Evolutionary conservation across 768 basidiomycete species (phyloP), one percentile per base, ranked within the genome.

Genomic region (Leccinum incarnatum): DNA sequence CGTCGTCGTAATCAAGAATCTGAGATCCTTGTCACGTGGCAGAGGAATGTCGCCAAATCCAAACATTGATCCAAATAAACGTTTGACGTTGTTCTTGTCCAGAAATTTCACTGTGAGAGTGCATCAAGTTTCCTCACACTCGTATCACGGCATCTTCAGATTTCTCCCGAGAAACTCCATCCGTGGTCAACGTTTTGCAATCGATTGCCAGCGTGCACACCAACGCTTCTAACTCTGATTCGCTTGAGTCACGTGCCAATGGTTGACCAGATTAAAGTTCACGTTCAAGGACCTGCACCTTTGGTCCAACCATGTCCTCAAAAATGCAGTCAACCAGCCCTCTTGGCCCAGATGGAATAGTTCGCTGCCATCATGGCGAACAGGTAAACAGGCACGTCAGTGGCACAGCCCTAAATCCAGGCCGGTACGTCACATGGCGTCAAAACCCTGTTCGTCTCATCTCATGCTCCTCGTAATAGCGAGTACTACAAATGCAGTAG

Each of bases 401-500:
- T 57, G 64, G 54, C 11, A 76, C 74, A 0, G 0, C 15, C 0
- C 47, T 1, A 5, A 77, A 80, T 52, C 72, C 72, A 1, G 59
- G 64, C 40, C 75, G 79, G 81, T 80, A 62, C 30, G 72, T 57
- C 25, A 56, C 47, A 48, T n/a, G 0, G 3, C 8, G n/a, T n/a
- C 40, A 40, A 40, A n/a, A n/a, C 36, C 7, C 25, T 47, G 14
- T 19, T 14, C 30, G n/a, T 23, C 51, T 45, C 19, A 45, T 23
- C 51, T 50, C 54, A 53, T 14, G 0, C 36, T 0, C n/a, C 5
- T 0, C 23, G 3, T 48, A 1, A 29, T 57, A 71, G 72, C 60
- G 71, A 54, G 2, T 83, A 76, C 67, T 81, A 76, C 52, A 46
- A 40, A n/a, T 82, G 81, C 56, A 47, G 65, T 6, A 70, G 69